phyloP scores from a whole-genome alignment of 306 rosid species.

The Cucumis sativus region DNA sequence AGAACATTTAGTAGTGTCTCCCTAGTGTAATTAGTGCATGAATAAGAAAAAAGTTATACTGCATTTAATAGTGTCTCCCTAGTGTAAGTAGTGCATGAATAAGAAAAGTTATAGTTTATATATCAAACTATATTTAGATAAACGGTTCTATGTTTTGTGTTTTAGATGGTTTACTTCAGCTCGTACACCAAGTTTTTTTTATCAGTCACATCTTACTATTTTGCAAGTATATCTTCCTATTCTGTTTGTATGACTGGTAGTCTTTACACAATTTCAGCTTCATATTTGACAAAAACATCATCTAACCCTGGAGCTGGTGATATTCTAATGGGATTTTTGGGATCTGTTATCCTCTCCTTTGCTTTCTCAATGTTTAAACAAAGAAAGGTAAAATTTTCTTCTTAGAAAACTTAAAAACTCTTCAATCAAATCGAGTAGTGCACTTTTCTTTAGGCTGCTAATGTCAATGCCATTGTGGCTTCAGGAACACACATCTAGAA shows the following conservation, averaged over 20 bases:
- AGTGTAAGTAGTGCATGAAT: neutral
- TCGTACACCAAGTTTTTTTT: neutral
- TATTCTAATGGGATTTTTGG: conserved; percentile 89
- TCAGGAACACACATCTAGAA: neutral
- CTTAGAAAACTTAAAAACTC: neutral
- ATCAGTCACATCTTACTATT: neutral
- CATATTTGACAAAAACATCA: conserved; percentile 71
- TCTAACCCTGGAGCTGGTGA: conserved; percentile 95
- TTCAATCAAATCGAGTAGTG: neutral
- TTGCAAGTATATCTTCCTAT: neutral
- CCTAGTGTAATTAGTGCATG: neutral
- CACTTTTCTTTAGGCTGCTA: neutral
- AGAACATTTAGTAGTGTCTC: neutral
- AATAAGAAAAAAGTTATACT: neutral
- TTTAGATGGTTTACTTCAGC: neutral
- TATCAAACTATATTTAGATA: neutral
- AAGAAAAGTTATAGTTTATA: neutral
- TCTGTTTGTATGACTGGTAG: neutral
- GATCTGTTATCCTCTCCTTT: conserved; percentile 91
- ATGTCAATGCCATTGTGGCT: neutral
- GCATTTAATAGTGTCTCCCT: neutral
- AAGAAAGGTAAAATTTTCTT: conserved; percentile 33
- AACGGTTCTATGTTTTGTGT: neutral
- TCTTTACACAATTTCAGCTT: conserved; percentile 29
- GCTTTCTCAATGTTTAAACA: conserved; percentile 97